Percentiles rank a stretch among this genome's conserved stretches.
phyloP scores from a whole-genome alignment of 148 eudicot species.

The Polygonum maritimum region DNA sequence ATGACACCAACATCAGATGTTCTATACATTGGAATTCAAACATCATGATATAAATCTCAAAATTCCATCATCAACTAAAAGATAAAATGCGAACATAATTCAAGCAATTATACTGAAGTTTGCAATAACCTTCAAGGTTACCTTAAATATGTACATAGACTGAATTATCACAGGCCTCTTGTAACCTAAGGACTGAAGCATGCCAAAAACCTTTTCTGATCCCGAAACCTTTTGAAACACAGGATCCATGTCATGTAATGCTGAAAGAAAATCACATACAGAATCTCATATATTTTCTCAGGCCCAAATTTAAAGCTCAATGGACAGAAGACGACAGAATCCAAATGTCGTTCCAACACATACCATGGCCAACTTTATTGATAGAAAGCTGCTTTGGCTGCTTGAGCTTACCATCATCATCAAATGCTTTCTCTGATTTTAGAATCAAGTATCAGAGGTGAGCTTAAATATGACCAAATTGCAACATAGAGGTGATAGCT shows the following conservation, averaged over 20 bases:
- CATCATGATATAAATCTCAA: not conserved
- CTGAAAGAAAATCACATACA: conserved; percentile 27
- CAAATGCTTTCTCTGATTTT: conserved; percentile 81
- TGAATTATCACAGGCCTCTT: conserved; percentile 84
- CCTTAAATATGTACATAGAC: conserved; percentile 99
- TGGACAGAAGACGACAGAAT: not conserved
- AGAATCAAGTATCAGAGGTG: conserved; percentile 10
- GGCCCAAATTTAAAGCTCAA: not conserved
- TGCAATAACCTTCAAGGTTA: conserved; percentile 20
- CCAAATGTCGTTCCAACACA: conserved; percentile 12
- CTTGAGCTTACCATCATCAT: conserved; percentile 71
- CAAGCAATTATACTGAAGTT: not conserved
- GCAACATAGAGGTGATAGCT: not conserved
- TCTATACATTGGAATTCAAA: not conserved
- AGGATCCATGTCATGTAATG: conserved; percentile 72
- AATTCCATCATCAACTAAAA: not conserved
- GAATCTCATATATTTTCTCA: not conserved
- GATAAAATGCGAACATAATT: not conserved
- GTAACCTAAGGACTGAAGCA: conserved; percentile 61
- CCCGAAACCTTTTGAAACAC: conserved; percentile 58
- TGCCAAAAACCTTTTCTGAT: conserved; percentile 49
- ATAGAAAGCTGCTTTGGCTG: conserved; percentile 89
- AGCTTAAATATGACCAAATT: conserved; percentile 1
- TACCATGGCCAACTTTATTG: conserved; percentile 99
- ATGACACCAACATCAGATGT: not conserved